Conservation (phyloP, 1,139 yeast species). For the Candida sp. region DNA sequence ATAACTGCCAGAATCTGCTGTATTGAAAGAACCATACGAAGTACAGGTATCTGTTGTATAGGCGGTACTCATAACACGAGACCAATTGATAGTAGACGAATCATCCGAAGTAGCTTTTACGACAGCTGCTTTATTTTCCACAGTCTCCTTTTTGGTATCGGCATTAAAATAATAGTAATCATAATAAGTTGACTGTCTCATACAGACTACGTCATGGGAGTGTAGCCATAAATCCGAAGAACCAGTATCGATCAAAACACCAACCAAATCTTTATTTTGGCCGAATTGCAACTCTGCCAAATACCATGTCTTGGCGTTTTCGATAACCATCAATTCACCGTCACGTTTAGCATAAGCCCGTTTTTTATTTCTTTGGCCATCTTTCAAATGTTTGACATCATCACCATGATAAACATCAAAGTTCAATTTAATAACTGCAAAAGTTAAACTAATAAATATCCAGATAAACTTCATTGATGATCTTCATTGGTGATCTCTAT, state of each 20-base stretch:
- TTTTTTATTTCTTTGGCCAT: slow-evolving; percentile 3
- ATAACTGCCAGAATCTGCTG: slow-evolving; percentile 29
- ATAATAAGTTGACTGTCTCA: neutral
- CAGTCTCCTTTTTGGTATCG: neutral
- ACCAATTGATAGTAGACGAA: neutral
- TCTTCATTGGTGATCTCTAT: neutral
- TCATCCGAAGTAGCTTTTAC: neutral
- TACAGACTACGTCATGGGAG: neutral
- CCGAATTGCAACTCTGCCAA: slow-evolving; percentile 39
- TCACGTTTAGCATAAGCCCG: slow-evolving; percentile 26
- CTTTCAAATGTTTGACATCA: slow-evolving; percentile 13
- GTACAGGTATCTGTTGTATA: slow-evolving; percentile 27
- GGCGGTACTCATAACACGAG: neutral
- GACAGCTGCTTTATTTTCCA: neutral
- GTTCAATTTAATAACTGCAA: slow-evolving; percentile 11
- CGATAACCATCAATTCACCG: slow-evolving; percentile 31
- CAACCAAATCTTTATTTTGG: slow-evolving; percentile 23
- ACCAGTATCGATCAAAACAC: slow-evolving; percentile 43
- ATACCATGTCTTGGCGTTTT: slow-evolving; percentile 47
- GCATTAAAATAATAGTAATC: neutral
- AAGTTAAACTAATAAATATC: neutral
- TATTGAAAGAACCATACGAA: slow-evolving; percentile 35
- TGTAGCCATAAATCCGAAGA: slow-evolving; percentile 45
- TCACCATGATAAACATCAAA: slow-evolving; percentile 11
- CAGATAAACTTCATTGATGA: neutral